These are phyloP conservation scores for Colletotrichum tabaci DNA, from an alignment of 2,329 filamentous ascomycete genomes.

Conservation along the genomic window DNA sequence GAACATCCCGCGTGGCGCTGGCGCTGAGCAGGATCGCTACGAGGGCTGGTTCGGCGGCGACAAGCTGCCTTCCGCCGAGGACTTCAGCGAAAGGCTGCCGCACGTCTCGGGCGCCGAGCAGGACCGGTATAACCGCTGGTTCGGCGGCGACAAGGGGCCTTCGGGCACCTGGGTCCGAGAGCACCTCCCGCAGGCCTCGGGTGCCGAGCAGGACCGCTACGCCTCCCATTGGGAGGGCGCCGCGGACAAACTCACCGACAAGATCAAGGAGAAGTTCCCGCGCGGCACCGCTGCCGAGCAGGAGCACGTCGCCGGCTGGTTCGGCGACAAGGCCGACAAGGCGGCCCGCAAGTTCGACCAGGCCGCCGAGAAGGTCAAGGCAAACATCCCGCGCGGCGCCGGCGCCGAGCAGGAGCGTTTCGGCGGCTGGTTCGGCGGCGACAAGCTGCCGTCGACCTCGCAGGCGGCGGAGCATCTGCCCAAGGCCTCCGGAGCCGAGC, in stretches of 20 bases:
- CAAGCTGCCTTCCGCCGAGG: slow-evolving; percentile 22
- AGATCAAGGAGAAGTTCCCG: slow-evolving; percentile 32
- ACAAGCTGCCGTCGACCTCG: slow-evolving; percentile 43
- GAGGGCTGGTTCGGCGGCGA: slow-evolving; percentile 45
- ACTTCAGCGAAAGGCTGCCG: slow-evolving; percentile 31
- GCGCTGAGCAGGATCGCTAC: slow-evolving; percentile 47
- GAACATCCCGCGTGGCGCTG: slow-evolving; percentile 26
- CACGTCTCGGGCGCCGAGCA: slow-evolving; percentile 41
- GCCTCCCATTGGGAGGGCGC: slow-evolving; percentile 32
- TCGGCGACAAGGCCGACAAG: slow-evolving; percentile 36
- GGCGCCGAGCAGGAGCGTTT: slow-evolving; percentile 21
- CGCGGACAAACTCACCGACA: slow-evolving; percentile 18
- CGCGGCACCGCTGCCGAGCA: slow-evolving; percentile 40
- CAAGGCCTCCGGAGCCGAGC: slow-evolving; percentile 32
- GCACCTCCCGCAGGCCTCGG: slow-evolving; percentile 34
- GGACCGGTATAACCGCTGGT: slow-evolving; percentile 43
- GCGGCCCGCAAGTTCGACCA: slow-evolving; percentile 5
- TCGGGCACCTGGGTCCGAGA: slow-evolving; percentile 24
- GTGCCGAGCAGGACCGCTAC: slow-evolving; percentile 45
- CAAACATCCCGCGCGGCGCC: slow-evolving; percentile 13
- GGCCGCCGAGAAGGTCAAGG: slow-evolving; percentile 23
- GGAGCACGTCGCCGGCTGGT: slow-evolving; percentile 43
- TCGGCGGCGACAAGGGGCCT: slow-evolving; percentile 40
- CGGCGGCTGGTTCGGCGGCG: slow-evolving; percentile 22
- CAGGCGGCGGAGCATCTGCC: slow-evolving; percentile 38